Percentiles rank a stretch among this genome's conserved stretches.
Evolutionary conservation across 805 yeast species (phyloP).

Genomic region (Metschnikowia proteae): DNA sequence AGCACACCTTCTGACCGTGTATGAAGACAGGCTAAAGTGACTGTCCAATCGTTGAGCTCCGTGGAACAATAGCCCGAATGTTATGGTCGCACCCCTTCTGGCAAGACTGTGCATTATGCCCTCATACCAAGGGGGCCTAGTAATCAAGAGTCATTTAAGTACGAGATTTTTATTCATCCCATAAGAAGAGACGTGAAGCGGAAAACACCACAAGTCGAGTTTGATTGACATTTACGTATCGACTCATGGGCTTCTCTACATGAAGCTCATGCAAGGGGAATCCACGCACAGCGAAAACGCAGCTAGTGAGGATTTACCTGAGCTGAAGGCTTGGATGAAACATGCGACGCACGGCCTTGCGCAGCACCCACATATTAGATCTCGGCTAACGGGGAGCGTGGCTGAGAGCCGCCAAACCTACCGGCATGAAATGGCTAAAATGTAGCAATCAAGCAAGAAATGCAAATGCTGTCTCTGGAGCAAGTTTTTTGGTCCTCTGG

Average conservation of each 20-base stretch:
- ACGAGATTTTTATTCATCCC: no score
- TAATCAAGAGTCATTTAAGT: background rate
- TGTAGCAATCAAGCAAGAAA: background rate
- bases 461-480: background rate
- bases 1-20: background rate
- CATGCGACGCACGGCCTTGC: background rate
- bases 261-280: slow-evolving; percentile 2
- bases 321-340: background rate
- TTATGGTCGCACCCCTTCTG: background rate
- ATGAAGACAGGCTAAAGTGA: background rate
- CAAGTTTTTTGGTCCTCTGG: background rate
- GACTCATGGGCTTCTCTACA: background rate
- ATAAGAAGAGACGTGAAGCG: no score
- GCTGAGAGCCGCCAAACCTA: background rate
- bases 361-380: background rate
- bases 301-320: background rate
- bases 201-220: no score
- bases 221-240: no score
- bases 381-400: background rate
- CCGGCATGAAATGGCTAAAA: background rate
- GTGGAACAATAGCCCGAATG: background rate
- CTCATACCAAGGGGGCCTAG: background rate
- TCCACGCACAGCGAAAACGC: background rate
- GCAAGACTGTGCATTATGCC: background rate
- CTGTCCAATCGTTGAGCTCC: background rate